Conservation (phyloP, 257 asterid species). For the Ilex aquifolium region DNA sequence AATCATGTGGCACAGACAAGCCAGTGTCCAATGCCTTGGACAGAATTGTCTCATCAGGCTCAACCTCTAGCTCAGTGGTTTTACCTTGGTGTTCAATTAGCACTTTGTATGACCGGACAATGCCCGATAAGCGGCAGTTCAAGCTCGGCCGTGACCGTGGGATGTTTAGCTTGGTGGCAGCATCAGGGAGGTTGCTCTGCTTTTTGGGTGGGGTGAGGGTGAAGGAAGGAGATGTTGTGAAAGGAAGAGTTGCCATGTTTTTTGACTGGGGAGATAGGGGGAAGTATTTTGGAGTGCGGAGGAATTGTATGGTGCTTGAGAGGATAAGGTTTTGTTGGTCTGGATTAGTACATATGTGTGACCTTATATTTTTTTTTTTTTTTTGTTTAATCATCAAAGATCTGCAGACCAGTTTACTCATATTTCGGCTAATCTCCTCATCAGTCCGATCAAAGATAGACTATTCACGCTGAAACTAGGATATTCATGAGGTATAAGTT, state of each 20-base stretch:
- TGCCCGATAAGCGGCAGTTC: conserved; percentile 10
- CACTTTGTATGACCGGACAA: conserved; percentile 54
- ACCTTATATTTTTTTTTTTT: no score
- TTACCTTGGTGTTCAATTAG: conserved; percentile 51
- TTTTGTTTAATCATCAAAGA: no score
- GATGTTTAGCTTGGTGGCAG: conserved; percentile 2
- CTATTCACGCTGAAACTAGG: no score
- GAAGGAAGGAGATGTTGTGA: conserved; percentile 26
- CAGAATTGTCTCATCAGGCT: conserved; percentile 74
- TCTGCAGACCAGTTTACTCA: no score
- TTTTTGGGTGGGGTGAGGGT: conserved; percentile 20
- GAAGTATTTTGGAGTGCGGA: neutral
- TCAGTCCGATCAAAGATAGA: no score
- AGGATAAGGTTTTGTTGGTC: conserved; percentile 15
- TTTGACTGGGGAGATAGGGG: neutral
- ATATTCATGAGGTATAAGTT: no score
- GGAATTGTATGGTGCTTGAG: conserved; percentile 11
- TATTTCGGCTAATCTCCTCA: no score
- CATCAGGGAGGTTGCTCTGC: conserved; percentile 15
- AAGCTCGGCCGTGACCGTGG: conserved; percentile 7
- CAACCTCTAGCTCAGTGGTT: conserved; percentile 64
- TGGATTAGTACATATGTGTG: no score
- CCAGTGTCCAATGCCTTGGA: conserved; percentile 66
- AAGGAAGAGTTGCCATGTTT: conserved; percentile 34
- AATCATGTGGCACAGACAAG: conserved; percentile 68